These are phyloP conservation scores for Lepidium aucheri DNA, from an alignment of 345 rosid genomes.

Conservation along the genomic window DNA sequence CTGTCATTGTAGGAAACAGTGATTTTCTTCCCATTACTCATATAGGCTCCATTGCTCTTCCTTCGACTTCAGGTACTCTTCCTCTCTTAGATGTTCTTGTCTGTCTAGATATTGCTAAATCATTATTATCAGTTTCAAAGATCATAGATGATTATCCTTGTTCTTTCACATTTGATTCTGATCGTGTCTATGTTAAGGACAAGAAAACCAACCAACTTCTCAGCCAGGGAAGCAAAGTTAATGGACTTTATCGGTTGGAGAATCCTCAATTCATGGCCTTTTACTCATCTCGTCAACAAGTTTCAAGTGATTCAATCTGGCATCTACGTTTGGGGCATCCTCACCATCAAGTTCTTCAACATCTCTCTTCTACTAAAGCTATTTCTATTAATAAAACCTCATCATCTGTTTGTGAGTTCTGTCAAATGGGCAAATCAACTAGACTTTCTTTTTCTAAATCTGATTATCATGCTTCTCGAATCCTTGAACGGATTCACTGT, in stretches of 20 bases:
- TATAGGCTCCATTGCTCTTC: neutral
- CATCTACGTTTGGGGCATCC: accelerated
- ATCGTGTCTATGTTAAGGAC: neutral
- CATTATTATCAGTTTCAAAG: neutral
- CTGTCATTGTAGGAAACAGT: neutral
- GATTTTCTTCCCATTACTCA: neutral
- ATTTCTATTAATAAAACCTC: neutral
- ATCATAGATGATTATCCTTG: neutral
- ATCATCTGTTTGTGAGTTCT: neutral
- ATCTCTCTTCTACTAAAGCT: too few relatives aligned
- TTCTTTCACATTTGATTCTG: neutral
- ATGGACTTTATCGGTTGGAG: neutral
- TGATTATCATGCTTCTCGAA: too few relatives aligned
- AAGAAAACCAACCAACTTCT: neutral
- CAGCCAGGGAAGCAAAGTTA: neutral
- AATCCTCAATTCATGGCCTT: neutral
- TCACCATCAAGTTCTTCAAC: too few relatives aligned
- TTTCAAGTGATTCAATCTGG: neutral
- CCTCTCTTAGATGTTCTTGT: neutral
- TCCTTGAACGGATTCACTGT: too few relatives aligned
- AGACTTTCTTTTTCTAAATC: too few relatives aligned
- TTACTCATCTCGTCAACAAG: neutral
- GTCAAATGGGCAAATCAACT: neutral
- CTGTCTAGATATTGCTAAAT: neutral
- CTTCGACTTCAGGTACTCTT: neutral